These are phyloP conservation scores for Dactylellina haptotyla DNA, from an alignment of 2,329 filamentous ascomycete species.

Conservation along the genomic window DNA sequence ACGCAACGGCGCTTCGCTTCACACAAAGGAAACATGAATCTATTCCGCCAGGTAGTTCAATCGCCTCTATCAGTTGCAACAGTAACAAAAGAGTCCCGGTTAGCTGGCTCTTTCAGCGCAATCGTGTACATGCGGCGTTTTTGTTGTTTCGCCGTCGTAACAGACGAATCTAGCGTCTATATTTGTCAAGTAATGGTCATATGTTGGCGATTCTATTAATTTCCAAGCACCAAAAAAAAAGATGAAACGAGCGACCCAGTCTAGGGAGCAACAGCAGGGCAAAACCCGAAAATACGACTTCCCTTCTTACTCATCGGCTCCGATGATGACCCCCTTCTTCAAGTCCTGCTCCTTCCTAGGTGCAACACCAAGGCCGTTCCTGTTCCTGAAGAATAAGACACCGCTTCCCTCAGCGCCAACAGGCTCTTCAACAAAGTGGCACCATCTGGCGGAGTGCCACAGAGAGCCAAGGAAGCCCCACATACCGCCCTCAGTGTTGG, in stretches of 20 bases:
- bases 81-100: background rate
- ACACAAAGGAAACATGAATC: conserved; percentile 2
- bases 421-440: conserved; percentile 97
- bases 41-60: conserved; percentile 1
- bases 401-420: conserved; percentile 80
- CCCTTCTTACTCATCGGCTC: conserved; percentile 37
- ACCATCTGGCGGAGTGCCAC: conserved; percentile 82
- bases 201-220: too few relatives aligned
- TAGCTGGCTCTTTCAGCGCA: background rate
- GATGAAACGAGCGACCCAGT: too few relatives aligned
- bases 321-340: conserved; percentile 52
- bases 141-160: background rate
- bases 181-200: too few relatives aligned
- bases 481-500: conserved; percentile 79
- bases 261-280: background rate
- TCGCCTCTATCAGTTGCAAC: too few relatives aligned
- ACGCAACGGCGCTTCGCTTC: background rate
- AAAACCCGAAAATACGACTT: background rate
- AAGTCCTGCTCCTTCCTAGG: conserved; percentile 58
- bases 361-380: conserved; percentile 80
- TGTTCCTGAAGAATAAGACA: conserved; percentile 94
- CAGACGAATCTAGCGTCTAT: background rate
- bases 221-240: background rate
- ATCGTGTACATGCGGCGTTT: background rate
- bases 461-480: conserved; percentile 85